Evolutionary conservation across 2,329 filamentous ascomycete species (phyloP), one percentile per base, ranked within the genome.

Genomic region (Aspergillus thermomutatus): DNA sequence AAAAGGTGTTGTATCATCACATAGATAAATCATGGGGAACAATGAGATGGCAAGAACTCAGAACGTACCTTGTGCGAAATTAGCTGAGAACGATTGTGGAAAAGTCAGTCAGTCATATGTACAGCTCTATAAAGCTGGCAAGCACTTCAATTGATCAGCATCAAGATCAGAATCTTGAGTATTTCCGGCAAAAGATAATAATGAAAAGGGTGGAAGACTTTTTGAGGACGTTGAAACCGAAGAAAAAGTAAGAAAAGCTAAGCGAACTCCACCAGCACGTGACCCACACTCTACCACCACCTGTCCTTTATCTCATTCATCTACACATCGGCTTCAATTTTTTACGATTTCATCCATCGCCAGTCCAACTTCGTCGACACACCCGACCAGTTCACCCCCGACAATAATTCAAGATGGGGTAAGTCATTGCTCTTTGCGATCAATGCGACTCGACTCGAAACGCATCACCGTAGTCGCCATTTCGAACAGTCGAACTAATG

Each of bases 1-100:
- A 54, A 54, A 68, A 66, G 66, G 79, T 81, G 80, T 78, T 81
- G 81, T 86, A 83, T 93, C 90, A 92, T 93, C 90, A 91, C 83
- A 55, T 56, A 64, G 61, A 61, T 41, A 45, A 55, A 37, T 37
- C 31, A 37, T 2, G 52, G 56, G 45, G 53, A 19, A 54, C 45
- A 47, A 53, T 10, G 56, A 54, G 53, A 45, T 60, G 55, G 67
- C 66, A 77, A 75, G 26, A 40, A 45, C 49, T 69, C 66, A 66
- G 57, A 58, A 54, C 53, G 59, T 58, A 57, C 37, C 43, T 26
- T 46, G 9, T 8, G 43, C 21, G 7, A 23, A 26, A 2, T 43
- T 14, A 46, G 10, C 43, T 46, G 43, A 25, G 23, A 25, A 21
- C 21, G 2, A 14, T 7, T 25, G 43, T 43, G 8, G 14, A 43